Evolutionary conservation across 129 eudicot genomes (phyloP), one percentile per base, ranked within the genome.

Genomic region (Gnaphalium uliginosum): DNA sequence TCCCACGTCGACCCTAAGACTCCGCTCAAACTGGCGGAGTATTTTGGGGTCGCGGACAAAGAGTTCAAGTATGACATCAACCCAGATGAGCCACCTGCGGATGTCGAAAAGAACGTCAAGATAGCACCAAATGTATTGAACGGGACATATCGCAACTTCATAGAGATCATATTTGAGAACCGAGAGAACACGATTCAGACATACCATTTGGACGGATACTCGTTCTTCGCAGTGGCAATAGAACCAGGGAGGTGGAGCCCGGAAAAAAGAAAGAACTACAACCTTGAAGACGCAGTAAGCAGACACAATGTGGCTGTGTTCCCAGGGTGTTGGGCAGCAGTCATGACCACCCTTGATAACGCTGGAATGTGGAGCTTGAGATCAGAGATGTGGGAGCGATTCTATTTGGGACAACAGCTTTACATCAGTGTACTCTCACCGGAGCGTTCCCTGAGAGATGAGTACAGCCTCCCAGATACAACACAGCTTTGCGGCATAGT

Each of bases 361-460:
- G 96, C 96, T 2, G 98, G 98, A 22, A 89, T 93, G 92, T 93
- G 98, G 98, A 87, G 75, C 67, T 57, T 93, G 79, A 85, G 98
- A 75, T 89, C 96, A 4, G 96, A 86, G 26, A 84, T 83, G 90
- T 75, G 81, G 88, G 98, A 93, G 72, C 83, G 98, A 21, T 58
- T 84, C 22, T 86, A 93, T 60, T 65, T 93, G 72, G 98, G 98
- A 57, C 96, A 93, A 5, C 94, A 93, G 18, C 32, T 93, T 29
- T 93, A 93, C 81, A 0, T 93, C 25, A 93, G 96, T 54, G 89
- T 86, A 46, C 78, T 87, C 4, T 90, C 98, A 9, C 90, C 95
- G 2, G 90, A 69, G 29, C 80, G 69, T 21, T 93, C 98, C n/a
- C 74, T 85, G 27, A 86, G 91, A 78, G 98, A 93, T 66, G 98